These are phyloP conservation scores for Neolentinus lepideus DNA, from an alignment of 1,284 basidiomycete species.

Conservation along the genomic window DNA sequence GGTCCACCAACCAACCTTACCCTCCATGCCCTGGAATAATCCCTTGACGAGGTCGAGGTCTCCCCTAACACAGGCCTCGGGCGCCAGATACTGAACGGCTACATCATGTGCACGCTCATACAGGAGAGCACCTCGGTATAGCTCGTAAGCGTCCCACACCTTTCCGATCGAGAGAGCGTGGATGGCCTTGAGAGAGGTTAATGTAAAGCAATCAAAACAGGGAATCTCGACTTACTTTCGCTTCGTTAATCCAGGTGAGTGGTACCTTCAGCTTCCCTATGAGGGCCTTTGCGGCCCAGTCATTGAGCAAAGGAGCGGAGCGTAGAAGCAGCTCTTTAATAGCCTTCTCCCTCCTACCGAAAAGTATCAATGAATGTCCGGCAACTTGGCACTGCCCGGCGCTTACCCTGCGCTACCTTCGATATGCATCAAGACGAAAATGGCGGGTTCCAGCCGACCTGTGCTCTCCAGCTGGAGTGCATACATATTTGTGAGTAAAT, in stretches of 20 bases:
- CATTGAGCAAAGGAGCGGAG: conserved; percentile 60
- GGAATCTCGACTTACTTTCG: conserved; percentile 50
- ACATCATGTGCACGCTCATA: conserved; percentile 77
- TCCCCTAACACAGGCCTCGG: conserved; percentile 80
- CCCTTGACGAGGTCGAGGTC: conserved; percentile 70
- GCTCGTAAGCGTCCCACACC: conserved; percentile 72
- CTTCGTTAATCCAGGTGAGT: conserved; percentile 80
- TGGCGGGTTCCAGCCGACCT: conserved; percentile 81
- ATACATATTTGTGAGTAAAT: conserved; percentile 78
- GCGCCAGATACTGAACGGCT: conserved; percentile 78
- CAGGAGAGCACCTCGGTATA: conserved; percentile 66
- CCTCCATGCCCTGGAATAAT: conserved; percentile 68
- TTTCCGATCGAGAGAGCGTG: conserved; percentile 57
- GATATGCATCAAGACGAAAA: conserved; percentile 87
- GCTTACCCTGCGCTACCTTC: conserved; percentile 73
- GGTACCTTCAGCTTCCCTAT: conserved; percentile 78
- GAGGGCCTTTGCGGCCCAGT: conserved; percentile 69
- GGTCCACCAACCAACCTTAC: conserved; percentile 67
- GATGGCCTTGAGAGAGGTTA: conserved; percentile 45
- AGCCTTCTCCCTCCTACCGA: conserved; percentile 62
- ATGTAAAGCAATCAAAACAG: background rate
- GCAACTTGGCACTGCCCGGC: background rate
- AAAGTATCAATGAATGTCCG: background rate
- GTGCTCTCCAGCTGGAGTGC: conserved; percentile 81
- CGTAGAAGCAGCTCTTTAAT: conserved; percentile 79